Evolutionary conservation across 352 stramenopile genomes (phyloP), one percentile per base, ranked within the genome.

Genomic region (Phytophthora fragariae): DNA sequence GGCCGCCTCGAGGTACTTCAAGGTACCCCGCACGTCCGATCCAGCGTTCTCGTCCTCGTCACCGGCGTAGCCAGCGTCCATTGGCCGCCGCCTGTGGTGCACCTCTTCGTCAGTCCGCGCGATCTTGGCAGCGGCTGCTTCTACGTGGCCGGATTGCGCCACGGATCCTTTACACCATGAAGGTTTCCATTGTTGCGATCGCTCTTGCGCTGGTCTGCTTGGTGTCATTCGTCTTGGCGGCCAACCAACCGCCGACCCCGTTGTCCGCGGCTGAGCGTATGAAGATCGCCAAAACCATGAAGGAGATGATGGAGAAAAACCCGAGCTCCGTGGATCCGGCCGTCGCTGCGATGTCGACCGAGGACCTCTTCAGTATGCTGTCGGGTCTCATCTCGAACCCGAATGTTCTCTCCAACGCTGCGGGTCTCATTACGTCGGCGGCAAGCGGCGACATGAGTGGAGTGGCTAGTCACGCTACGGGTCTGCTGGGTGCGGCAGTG

Each of bases 301-400:
- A 74, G n/a, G 29, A 55, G 2, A 66, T 74, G 54, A 12, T 64
- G 54, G 5, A 19, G 24, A 29, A 7, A 10, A 35, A 47, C 29
- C 21, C 47, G 21, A 14, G 46, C 37, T 10, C 37, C 2, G 21
- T 53, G 47, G 47, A 53, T 53, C 47, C 47, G 47, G 19, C 47
- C 3, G 10, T 54, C 17, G 37, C 31, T 11, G 21, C 31, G 3
- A 53, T 73, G 53, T 66, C 46, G 21, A 65, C 33, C 0, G 44
- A 70, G 17, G 55, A 70, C 37, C 49, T 77, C 17, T 49, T 66
- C 27, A 46, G 49, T 49, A 14, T 77, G 3, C 21, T 76, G 3
- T 35, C 50, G 12, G 21, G 55, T 19, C n/a, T 57, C 2, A 21
- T 46, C 17, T 9, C 50, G 27, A 76, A 66, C 53, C 63, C 63